Percentiles rank a stretch among this genome's conserved stretches.
Evolutionary conservation across 306 rosid species (phyloP).

Genomic region (Albizia julibrissin): DNA sequence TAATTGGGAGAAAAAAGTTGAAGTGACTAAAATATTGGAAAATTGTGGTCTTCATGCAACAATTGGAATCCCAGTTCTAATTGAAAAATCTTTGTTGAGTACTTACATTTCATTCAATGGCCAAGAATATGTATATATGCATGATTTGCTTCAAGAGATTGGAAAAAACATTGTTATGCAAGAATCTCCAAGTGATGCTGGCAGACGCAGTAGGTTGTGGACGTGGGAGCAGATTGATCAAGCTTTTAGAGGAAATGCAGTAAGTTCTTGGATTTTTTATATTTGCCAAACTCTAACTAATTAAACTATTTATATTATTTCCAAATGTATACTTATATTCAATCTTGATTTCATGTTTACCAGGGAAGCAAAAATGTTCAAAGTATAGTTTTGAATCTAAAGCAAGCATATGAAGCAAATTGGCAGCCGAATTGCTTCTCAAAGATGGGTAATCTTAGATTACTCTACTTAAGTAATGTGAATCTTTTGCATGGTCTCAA

Average conservation of each 20-base stretch:
- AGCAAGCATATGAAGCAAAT: not conserved
- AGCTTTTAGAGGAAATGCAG: not conserved
- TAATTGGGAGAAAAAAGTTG: not conserved
- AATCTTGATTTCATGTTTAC: not conserved
- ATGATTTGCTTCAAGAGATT: conserved; percentile 19
- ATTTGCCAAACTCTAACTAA: not conserved
- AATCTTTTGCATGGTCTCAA: not conserved
- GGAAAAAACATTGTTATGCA: conserved; percentile 5
- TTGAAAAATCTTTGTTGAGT: conserved; percentile 15
- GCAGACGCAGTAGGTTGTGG: conserved; percentile 13
- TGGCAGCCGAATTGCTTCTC: not conserved
- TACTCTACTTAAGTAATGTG: not conserved
- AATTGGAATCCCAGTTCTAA: not conserved
- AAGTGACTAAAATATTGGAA: not conserved
- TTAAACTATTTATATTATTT: not conserved
- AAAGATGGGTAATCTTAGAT: conserved; percentile 13
- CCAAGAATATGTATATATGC: not conserved
- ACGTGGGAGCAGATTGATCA: not conserved
- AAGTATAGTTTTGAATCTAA: not conserved
- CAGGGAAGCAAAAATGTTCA: conserved; percentile 1
- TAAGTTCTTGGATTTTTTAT: not conserved
- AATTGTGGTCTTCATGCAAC: conserved; percentile 6
- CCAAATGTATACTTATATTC: not conserved
- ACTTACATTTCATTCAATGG: not conserved
- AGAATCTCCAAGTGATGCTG: not conserved